A percentile compares a stretch with the other conserved stretches of the same genome.
phyloP scores from a whole-genome alignment of 2,329 filamentous ascomycete genomes.

The Aspergillus nomiae region DNA sequence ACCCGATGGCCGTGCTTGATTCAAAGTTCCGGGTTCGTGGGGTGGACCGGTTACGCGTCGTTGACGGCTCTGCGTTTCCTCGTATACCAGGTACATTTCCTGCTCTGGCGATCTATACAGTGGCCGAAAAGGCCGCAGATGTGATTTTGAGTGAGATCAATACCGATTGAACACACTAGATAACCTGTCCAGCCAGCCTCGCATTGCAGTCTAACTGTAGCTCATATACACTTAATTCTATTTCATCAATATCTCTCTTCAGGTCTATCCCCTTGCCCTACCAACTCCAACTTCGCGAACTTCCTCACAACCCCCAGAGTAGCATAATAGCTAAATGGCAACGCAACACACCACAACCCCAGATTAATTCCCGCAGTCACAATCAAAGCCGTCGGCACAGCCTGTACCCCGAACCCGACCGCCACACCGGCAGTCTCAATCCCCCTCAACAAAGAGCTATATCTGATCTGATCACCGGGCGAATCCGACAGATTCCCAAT shows the following conservation, averaged over 20 bases:
- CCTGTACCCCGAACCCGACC: slow-evolving; percentile 49
- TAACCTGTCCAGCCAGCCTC: not conserved
- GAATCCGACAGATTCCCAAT: slow-evolving; percentile 50
- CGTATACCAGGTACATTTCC: slow-evolving; percentile 58
- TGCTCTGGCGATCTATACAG: slow-evolving; percentile 56
- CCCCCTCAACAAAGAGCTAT: slow-evolving; percentile 47
- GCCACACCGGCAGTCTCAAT: slow-evolving; percentile 47
- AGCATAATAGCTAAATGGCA: slow-evolving; percentile 50
- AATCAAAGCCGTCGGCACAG: slow-evolving; percentile 47
- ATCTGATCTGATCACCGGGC: slow-evolving; percentile 48
- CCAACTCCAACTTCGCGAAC: slow-evolving; percentile 27
- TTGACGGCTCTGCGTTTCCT: slow-evolving; percentile 63
- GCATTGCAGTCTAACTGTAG: not conserved
- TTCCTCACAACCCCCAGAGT: slow-evolving; percentile 46
- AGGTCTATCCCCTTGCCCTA: not conserved
- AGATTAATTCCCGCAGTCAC: slow-evolving; percentile 49
- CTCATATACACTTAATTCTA: not conserved
- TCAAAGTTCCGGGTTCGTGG: slow-evolving; percentile 59
- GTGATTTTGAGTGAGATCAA: slow-evolving; percentile 45
- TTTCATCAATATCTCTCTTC: not conserved
- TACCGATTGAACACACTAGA: not conserved
- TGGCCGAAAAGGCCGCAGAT: slow-evolving; percentile 64
- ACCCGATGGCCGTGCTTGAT: slow-evolving; percentile 60
- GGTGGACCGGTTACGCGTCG: slow-evolving; percentile 58
- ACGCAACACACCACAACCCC: slow-evolving; percentile 44